A percentile compares a stretch with the other conserved stretches of the same genome.
Evolutionary conservation across 208 protist genomes (phyloP).

Genomic region (Crithidia mellificae): DNA sequence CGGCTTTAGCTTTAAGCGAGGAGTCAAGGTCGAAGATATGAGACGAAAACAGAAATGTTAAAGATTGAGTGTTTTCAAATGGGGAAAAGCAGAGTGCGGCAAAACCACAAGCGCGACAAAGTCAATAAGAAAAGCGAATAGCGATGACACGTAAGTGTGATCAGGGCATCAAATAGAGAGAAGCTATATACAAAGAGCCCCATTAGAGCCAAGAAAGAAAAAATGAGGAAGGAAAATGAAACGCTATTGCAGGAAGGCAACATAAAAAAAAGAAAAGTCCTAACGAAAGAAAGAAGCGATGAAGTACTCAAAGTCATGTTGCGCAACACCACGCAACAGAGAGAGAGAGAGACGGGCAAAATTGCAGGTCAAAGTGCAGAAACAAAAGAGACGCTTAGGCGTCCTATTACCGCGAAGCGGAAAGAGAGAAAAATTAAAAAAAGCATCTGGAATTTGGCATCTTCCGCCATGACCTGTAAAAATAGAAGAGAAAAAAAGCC

Average conservation of each 20-base stretch:
- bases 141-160: neutral
- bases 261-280: slow-evolving; percentile 11
- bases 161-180: neutral
- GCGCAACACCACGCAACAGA: neutral
- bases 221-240: neutral
- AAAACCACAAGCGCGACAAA: neutral
- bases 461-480: too few relatives aligned
- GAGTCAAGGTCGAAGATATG: too few relatives aligned
- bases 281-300: neutral
- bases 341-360: neutral
- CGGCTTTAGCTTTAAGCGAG: too few relatives aligned
- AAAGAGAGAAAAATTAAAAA: neutral
- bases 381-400: too few relatives aligned
- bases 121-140: neutral
- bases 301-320: neutral
- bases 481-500: too few relatives aligned
- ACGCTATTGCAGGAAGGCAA: neutral
- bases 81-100: neutral
- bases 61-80: neutral
- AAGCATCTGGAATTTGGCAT: neutral
- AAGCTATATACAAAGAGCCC: neutral
- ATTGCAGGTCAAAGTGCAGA: too few relatives aligned
- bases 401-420: neutral
- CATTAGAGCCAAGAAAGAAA: neutral
- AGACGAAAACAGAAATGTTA: neutral